Evolutionary conservation across 257 asterid species (phyloP).

Genomic region (Solanum sparsipilum): DNA sequence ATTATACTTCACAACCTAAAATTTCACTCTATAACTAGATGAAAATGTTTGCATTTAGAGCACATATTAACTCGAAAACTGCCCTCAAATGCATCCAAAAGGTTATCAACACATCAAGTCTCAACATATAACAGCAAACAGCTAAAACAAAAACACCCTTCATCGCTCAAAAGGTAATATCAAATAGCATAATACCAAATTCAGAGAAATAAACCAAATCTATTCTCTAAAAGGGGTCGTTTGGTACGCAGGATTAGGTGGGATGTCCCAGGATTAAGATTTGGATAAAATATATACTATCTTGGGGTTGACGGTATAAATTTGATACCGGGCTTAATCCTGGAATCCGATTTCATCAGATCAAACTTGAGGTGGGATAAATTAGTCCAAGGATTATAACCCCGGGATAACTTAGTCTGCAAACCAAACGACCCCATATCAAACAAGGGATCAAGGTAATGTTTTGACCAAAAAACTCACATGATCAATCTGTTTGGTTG

Average conservation of each 20-base stretch:
- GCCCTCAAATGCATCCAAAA: background rate
- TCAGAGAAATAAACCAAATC: background rate
- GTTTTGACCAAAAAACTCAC: slow-evolving; percentile 24
- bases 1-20: background rate
- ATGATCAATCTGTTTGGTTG: slow-evolving; percentile 97
- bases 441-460: background rate
- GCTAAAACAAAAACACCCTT: background rate
- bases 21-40: background rate
- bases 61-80: background rate
- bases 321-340: background rate
- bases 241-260: background rate
- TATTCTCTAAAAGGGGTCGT: background rate
- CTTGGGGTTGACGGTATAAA: background rate
- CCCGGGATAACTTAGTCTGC: background rate
- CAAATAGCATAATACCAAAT: background rate
- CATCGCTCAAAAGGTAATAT: background rate
- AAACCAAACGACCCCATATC: background rate
- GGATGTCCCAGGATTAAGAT: background rate
- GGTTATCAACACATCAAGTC: background rate
- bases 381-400: background rate
- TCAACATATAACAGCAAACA: background rate
- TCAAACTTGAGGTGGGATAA: background rate
- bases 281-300: background rate
- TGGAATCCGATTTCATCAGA: background rate
- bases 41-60: background rate